phyloP scores from a whole-genome alignment of 2,329 filamentous ascomycete species.

The Bipolaris cookei region DNA sequence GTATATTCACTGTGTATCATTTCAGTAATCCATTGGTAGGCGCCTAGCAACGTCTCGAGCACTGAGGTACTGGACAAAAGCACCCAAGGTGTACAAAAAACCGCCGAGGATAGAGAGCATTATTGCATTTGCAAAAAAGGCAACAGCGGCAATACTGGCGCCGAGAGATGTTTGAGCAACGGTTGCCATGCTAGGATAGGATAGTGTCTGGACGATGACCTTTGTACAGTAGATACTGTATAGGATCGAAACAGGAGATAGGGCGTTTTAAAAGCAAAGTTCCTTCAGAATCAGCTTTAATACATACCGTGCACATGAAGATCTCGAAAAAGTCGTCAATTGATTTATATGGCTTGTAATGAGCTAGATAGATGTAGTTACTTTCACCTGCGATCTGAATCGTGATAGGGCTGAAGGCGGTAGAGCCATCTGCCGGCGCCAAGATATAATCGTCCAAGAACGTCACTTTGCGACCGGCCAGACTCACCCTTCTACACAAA shows the following conservation, averaged over 20 bases:
- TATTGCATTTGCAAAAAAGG: background rate
- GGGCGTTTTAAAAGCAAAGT: background rate
- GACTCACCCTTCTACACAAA: slow-evolving; percentile 4
- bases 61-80: background rate
- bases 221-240: background rate
- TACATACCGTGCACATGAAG: background rate
- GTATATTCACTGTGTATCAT: background rate
- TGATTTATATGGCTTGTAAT: background rate
- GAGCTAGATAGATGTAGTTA: slow-evolving; percentile 9
- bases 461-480: slow-evolving; percentile 22
- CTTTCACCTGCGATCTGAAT: slow-evolving; percentile 5
- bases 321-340: background rate
- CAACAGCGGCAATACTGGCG: background rate
- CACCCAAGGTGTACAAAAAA: slow-evolving; percentile 1
- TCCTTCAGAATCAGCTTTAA: background rate
- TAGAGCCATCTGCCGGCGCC: slow-evolving; percentile 29
- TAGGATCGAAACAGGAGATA: background rate
- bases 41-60: background rate
- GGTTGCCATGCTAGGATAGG: background rate
- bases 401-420: slow-evolving; percentile 43
- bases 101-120: background rate
- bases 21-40: background rate
- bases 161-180: background rate
- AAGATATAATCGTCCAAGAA: slow-evolving; percentile 21
- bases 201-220: background rate